Percentiles rank a stretch among this genome's conserved stretches.
Conservation (phyloP, 768 basidiomycete species). For the Hericium rajendrae region DNA sequence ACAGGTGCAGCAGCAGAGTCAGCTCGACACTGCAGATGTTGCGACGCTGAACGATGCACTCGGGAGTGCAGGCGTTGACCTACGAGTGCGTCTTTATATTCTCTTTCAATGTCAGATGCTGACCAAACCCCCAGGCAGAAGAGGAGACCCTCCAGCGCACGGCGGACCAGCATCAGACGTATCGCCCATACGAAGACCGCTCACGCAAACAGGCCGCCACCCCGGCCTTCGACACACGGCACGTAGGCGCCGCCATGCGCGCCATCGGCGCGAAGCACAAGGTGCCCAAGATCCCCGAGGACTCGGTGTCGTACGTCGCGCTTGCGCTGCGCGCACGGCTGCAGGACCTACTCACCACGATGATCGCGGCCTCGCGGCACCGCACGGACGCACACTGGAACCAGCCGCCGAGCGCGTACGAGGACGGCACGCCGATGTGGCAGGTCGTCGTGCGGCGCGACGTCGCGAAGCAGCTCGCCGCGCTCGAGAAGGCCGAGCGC, state of each 20-base stretch:
- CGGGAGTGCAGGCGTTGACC: conserved; percentile 79
- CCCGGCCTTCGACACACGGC: conserved; percentile 59
- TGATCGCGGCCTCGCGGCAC: conserved; percentile 61
- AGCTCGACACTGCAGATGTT: conserved; percentile 57
- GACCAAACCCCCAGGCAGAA: conserved; percentile 49
- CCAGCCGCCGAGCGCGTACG: conserved; percentile 54
- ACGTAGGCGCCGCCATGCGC: conserved; percentile 60
- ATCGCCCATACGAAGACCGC: conserved; percentile 68
- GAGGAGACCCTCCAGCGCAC: conserved; percentile 71
- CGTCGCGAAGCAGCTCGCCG: conserved; percentile 65
- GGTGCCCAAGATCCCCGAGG: conserved; percentile 57
- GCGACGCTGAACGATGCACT: conserved; percentile 77
- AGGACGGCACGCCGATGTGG: conserved; percentile 74
- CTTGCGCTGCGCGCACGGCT: conserved; percentile 70
- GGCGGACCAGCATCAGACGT: conserved; percentile 50
- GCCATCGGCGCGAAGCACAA: conserved; percentile 59
- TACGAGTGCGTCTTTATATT: conserved; percentile 41
- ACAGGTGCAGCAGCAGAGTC: conserved; percentile 3
- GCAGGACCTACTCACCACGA: conserved; percentile 54
- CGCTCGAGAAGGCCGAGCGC: conserved; percentile 68
- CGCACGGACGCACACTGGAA: conserved; percentile 65
- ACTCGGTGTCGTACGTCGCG: conserved; percentile 68
- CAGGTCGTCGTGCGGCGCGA: conserved; percentile 67
- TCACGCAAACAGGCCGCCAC: conserved; percentile 64
- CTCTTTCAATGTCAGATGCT: neutral